These are phyloP conservation scores for Incumbomyces lentus DNA, from an alignment of 2,329 filamentous ascomycete genomes.

Conservation along the genomic window DNA sequence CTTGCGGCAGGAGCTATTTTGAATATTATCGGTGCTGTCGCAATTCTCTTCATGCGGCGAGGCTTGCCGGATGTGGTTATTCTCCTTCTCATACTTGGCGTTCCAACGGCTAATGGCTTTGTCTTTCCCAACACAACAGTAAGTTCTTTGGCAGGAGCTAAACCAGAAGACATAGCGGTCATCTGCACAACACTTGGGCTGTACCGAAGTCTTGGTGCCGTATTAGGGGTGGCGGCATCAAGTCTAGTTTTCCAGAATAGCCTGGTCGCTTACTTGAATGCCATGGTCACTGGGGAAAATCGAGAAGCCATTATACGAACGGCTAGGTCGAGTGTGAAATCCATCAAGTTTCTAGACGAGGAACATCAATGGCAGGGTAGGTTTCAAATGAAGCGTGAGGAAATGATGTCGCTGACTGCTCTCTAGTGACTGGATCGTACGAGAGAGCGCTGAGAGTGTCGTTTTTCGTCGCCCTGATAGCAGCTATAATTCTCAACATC, in stretches of 20 bases:
- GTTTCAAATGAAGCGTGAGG: no score
- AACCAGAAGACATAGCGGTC: slow-evolving; percentile 35
- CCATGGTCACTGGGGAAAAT: slow-evolving; percentile 3
- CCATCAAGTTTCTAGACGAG: no score
- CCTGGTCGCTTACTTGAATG: slow-evolving; percentile 13
- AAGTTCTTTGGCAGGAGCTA: slow-evolving; percentile 30
- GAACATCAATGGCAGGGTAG: no score
- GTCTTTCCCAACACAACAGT: slow-evolving; percentile 22
- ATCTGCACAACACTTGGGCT: slow-evolving; percentile 23
- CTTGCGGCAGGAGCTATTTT: slow-evolving; percentile 31
- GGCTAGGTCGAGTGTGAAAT: no score
- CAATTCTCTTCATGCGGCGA: slow-evolving; percentile 28
- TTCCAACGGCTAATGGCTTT: slow-evolving; percentile 32
- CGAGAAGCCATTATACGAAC: background rate
- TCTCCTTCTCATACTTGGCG: slow-evolving; percentile 30
- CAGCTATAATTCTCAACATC: no score
- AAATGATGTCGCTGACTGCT: no score
- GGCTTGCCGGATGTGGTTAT: slow-evolving; percentile 31
- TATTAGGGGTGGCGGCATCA: slow-evolving; percentile 17
- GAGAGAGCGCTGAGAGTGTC: no score
- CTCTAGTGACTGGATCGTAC: no score
- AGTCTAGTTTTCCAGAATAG: slow-evolving; percentile 19
- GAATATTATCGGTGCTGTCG: slow-evolving; percentile 29
- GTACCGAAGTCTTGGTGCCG: slow-evolving; percentile 14
- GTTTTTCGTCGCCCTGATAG: no score